These are phyloP conservation scores for Zelopaecilomyces penicillatus DNA, from an alignment of 2,329 filamentous ascomycete species.

Conservation along the genomic window DNA sequence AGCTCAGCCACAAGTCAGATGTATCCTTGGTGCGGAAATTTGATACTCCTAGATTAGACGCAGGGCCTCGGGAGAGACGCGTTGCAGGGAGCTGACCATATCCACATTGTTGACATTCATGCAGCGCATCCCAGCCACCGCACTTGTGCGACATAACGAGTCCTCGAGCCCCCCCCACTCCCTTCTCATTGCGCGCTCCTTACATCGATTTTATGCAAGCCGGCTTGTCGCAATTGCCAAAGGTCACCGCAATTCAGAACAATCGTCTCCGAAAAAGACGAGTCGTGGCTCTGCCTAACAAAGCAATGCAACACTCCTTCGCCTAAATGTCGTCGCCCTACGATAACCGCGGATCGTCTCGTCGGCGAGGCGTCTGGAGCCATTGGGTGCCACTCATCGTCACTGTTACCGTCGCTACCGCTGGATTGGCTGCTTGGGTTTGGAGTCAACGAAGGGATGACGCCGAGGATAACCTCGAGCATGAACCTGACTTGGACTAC, in stretches of 20 bases:
- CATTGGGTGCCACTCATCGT: constrained; percentile 87
- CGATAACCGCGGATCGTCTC: constrained; percentile 47
- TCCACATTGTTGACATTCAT: constrained; percentile 15
- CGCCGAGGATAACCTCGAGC: constrained; percentile 60
- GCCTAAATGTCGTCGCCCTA: constrained; percentile 49
- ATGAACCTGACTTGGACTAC: constrained; percentile 41
- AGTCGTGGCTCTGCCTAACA: background rate
- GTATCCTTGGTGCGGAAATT: constrained; percentile 8
- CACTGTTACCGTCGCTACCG: constrained; percentile 80
- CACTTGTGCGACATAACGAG: background rate
- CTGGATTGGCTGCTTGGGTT: constrained; percentile 81
- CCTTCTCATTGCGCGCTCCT: background rate
- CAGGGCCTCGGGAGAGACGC: constrained; percentile 27
- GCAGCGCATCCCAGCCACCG: background rate
- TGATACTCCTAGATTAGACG: constrained; percentile 13
- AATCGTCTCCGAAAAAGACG: too few relatives aligned
- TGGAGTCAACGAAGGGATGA: constrained; percentile 81
- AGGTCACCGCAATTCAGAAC: too few relatives aligned
- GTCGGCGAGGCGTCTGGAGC: constrained; percentile 57
- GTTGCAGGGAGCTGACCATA: constrained; percentile 12
- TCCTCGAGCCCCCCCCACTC: background rate
- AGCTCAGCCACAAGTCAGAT: background rate
- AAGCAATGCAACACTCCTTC: constrained; percentile 27
- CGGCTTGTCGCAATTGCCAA: too few relatives aligned
- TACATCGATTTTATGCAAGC: too few relatives aligned